Evolutionary conservation across 768 basidiomycete genomes (phyloP).

Genomic region (Podaxis sp.): DNA sequence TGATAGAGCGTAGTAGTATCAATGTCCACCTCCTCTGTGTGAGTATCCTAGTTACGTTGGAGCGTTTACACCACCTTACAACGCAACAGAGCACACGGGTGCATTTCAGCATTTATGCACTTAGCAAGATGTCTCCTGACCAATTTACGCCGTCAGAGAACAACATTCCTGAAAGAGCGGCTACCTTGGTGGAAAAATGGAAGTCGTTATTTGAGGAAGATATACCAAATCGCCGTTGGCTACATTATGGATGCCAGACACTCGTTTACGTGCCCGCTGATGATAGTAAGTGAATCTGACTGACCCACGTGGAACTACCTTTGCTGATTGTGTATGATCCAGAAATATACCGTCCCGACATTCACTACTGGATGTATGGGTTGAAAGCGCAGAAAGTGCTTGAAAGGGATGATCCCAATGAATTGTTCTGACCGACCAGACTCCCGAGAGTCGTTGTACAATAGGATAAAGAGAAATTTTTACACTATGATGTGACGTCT

Average conservation of each 20-base stretch:
- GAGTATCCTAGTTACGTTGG: neutral
- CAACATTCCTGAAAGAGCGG: slow-evolving; percentile 11
- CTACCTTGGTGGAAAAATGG: slow-evolving; percentile 17
- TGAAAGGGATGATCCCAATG: neutral
- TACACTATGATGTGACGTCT: no score
- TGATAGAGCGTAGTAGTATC: neutral
- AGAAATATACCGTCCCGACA: neutral
- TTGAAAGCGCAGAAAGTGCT: neutral
- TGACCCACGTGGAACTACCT: neutral
- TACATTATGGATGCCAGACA: slow-evolving; percentile 12
- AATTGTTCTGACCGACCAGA: neutral
- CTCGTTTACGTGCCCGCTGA: slow-evolving; percentile 17
- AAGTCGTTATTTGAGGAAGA: slow-evolving; percentile 11
- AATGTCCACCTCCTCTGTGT: neutral
- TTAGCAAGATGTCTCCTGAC: slow-evolving; percentile 12
- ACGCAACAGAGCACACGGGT: neutral
- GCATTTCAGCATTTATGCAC: neutral
- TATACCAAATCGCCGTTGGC: slow-evolving; percentile 16
- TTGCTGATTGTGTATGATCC: neutral
- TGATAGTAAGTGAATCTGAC: slow-evolving; percentile 11
- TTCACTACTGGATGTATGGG: slow-evolving; percentile 2
- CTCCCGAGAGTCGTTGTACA: neutral
- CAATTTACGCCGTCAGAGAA: slow-evolving; percentile 7
- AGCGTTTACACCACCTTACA: neutral
- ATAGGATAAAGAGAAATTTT: neutral